phyloP scores from a whole-genome alignment of 306 rosid genomes.

The Bauhinia variegata region DNA sequence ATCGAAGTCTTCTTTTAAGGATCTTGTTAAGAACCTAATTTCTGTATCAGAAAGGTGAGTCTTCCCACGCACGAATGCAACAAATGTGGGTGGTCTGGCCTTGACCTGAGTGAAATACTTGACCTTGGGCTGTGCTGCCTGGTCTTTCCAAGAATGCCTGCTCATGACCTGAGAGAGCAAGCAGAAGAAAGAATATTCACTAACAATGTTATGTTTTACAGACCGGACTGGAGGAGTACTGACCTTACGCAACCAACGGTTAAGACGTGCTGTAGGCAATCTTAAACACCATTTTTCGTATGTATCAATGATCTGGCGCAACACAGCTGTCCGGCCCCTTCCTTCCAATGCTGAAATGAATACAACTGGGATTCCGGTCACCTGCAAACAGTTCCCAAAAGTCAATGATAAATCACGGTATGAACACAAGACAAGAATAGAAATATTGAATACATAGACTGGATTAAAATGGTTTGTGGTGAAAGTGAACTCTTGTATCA shows the following conservation, averaged over 20 bases:
- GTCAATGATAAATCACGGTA: constrained; percentile 25
- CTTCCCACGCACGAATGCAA: constrained; percentile 86
- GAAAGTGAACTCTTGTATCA: neutral
- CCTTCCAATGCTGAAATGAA: constrained; percentile 92
- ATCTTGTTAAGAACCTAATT: constrained; percentile 74
- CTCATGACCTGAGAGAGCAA: constrained; percentile 76
- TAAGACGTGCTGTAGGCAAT: constrained; percentile 82
- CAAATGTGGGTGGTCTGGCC: constrained; percentile 93
- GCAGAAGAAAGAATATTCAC: constrained; percentile 16
- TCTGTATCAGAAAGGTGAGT: constrained; percentile 70
- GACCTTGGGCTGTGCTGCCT: constrained; percentile 83
- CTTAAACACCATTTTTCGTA: constrained; percentile 90
- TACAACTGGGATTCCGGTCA: constrained; percentile 88
- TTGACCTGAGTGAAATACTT: constrained; percentile 97
- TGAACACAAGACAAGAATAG: neutral
- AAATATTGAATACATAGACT: neutral
- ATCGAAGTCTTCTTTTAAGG: constrained; percentile 93
- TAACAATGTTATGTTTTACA: constrained; percentile 18
- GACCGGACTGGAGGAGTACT: constrained; percentile 32
- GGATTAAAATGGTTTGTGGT: neutral
- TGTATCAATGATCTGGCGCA: constrained; percentile 70
- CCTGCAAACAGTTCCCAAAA: constrained; percentile 52
- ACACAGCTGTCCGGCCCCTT: constrained; percentile 68
- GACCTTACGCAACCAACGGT: constrained; percentile 96
- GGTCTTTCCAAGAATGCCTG: constrained; percentile 98